phyloP scores from a whole-genome alignment of 768 basidiomycete genomes.

The Pleurotus salmoneostramineus region DNA sequence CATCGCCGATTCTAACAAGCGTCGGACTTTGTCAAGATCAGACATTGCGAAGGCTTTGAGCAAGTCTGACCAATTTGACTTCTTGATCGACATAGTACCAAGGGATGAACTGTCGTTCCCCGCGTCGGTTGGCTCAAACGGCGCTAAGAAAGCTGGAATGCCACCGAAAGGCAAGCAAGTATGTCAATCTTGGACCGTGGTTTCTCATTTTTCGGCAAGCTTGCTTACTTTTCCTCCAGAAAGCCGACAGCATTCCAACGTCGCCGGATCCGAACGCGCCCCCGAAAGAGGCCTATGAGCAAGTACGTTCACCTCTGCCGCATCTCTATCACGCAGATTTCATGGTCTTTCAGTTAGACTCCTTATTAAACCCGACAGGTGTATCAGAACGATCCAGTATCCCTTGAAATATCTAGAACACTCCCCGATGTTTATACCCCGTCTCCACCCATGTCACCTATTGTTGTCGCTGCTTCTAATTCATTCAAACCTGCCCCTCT shows the following conservation, averaged over 20 bases:
- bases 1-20: slow-evolving; percentile 92
- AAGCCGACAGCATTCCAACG: neutral
- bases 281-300: slow-evolving; percentile 2
- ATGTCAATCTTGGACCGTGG: neutral
- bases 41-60: slow-evolving; percentile 92
- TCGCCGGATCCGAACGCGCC: neutral
- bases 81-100: slow-evolving; percentile 94
- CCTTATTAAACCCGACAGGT: neutral
- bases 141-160: neutral
- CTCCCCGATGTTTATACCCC: neutral
- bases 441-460: neutral
- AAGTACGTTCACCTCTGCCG: neutral
- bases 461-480: neutral
- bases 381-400: neutral
- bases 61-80: slow-evolving; percentile 96
- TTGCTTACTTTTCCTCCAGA: neutral
- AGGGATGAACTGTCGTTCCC: slow-evolving; percentile 62
- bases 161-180: slow-evolving; percentile 1
- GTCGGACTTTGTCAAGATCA: slow-evolving; percentile 89
- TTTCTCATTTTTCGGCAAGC: neutral
- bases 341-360: neutral
- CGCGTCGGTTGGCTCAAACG: slow-evolving; percentile 2
- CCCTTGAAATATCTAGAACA: neutral
- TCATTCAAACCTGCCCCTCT: neutral
- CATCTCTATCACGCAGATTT: neutral